Evolutionary conservation across 257 asterid genomes (phyloP), one percentile per base, ranked within the genome.

Genomic region (Gentiana macrophylla): DNA sequence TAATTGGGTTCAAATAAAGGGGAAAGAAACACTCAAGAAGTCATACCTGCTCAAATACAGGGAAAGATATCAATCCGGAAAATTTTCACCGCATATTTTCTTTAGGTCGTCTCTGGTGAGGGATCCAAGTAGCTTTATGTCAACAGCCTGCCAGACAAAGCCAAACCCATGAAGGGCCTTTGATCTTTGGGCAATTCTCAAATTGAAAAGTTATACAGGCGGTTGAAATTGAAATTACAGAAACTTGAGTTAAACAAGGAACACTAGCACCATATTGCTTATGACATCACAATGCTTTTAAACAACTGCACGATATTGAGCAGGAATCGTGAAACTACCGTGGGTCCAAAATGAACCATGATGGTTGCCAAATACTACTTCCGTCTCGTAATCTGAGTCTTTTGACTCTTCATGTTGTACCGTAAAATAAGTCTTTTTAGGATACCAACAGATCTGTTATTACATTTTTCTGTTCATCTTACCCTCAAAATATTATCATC

Each of bases 21-120:
- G 35, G 15, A 45, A 44, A 32, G 45, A 38, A 8, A 53, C 6
- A 8, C 45, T 38, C 8, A 38, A 38, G 46, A 41, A 7, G 8
- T 32, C 60, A 51, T 60, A 92, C 99, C 94, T 92, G 99, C 73
- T 92, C 95, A 59, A 53, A 92, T 53, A 77, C 94, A 13, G 99
- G 99, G 72, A 92, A 92, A 3, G 97, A 88, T 60, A 92, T 92
- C 99, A 97, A 92, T 86, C 94, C 1, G 99, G 99, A 69, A 80
- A 82, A 60, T 83, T 88, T 46, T 86, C 97, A 54, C 99, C 99
- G 54, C 99, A 92, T 32, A 87, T 80, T 76, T 86, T 88, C 66
- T 82, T 88, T 76, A 92, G 67, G 63, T 92, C 99, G 41, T 92
- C 97, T 82, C 94, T 81, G 68, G 61, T 75, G 68, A 92, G 84